Evolutionary conservation across 2,329 filamentous ascomycete species (phyloP).

Genomic region (Trichophyton benhamiae): DNA sequence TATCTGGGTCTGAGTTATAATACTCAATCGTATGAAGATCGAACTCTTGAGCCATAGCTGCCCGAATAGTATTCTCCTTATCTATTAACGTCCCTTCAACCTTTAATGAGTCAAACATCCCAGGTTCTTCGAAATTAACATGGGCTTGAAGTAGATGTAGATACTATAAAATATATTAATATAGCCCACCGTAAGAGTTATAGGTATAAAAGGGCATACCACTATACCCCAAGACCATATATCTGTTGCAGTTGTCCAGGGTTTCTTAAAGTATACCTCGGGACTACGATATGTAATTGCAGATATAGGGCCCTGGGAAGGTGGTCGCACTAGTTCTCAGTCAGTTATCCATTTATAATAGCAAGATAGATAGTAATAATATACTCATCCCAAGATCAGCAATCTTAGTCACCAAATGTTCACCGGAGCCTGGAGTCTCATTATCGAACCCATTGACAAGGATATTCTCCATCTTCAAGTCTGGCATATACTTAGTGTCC

Average conservation of each 20-base stretch:
- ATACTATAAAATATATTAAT: not conserved
- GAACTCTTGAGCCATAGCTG: slow-evolving; percentile 4
- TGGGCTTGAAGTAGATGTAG: slow-evolving; percentile 8
- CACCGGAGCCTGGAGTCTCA: slow-evolving; percentile 7
- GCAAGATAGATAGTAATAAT: not conserved
- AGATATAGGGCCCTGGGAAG: slow-evolving; percentile 3
- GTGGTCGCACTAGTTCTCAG: not conserved
- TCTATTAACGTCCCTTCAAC: not conserved
- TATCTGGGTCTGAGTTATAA: slow-evolving; percentile 3
- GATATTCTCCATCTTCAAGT: slow-evolving; percentile 10
- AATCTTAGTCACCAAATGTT: slow-evolving; percentile 7
- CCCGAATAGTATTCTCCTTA: slow-evolving; percentile 1
- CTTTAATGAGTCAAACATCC: slow-evolving; percentile 5
- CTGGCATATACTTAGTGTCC: not conserved
- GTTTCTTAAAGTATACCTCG: slow-evolving; percentile 6
- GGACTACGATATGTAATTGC: slow-evolving; percentile 4
- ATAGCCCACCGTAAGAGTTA: not conserved
- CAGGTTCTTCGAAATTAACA: slow-evolving; percentile 3
- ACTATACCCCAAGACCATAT: slow-evolving; percentile 11
- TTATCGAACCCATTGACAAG: slow-evolving; percentile 6
- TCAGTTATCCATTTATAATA: not conserved
- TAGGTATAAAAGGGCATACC: not conserved
- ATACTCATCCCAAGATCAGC: slow-evolving; percentile 9
- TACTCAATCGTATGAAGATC: slow-evolving; percentile 5
- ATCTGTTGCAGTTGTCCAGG: slow-evolving; percentile 7